Evolutionary conservation across 2,329 filamentous ascomycete species (phyloP).

Genomic region (Fusarium neocosmosporiellum): DNA sequence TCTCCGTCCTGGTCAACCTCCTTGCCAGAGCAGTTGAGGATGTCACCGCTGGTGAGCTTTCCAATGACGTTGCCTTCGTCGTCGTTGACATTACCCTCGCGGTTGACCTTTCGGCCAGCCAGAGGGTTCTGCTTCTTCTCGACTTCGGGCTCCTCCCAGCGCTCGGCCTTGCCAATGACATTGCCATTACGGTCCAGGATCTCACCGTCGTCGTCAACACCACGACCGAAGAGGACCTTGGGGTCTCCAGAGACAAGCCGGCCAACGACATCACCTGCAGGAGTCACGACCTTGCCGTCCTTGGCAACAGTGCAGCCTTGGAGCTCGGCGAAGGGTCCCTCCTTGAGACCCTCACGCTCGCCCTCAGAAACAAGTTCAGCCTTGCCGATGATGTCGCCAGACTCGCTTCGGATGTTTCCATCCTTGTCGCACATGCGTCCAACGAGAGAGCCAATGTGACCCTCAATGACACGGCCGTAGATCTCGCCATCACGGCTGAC

Average conservation of each 20-base stretch:
- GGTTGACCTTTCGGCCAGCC: constrained; percentile 66
- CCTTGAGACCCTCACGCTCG: constrained; percentile 70
- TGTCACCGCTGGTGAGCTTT: constrained; percentile 75
- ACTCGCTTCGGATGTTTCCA: constrained; percentile 78
- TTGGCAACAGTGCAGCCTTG: constrained; percentile 73
- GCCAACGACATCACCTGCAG: constrained; percentile 77
- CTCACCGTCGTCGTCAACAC: constrained; percentile 85
- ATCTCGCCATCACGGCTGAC: constrained; percentile 66
- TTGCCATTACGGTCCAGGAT: constrained; percentile 81
- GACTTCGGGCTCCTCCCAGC: constrained; percentile 68
- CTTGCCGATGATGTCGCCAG: constrained; percentile 75
- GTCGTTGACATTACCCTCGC: constrained; percentile 68
- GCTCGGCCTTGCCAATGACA: constrained; percentile 66
- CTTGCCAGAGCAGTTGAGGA: constrained; percentile 73
- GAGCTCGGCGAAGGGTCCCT: constrained; percentile 77
- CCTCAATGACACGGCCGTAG: constrained; percentile 75
- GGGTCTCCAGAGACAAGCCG: constrained; percentile 76
- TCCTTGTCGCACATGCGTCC: constrained; percentile 79
- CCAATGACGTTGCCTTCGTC: constrained; percentile 71
- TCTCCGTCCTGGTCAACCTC: constrained; percentile 78
- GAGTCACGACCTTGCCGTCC: constrained; percentile 75
- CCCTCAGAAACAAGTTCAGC: constrained; percentile 76
- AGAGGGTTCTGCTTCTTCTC: constrained; percentile 64
- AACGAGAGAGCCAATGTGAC: constrained; percentile 70
- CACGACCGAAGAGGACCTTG: constrained; percentile 77